Evolutionary conservation across 176 grass and related monocot species (phyloP).

Genomic region (Ampelocalamus luodianensis): DNA sequence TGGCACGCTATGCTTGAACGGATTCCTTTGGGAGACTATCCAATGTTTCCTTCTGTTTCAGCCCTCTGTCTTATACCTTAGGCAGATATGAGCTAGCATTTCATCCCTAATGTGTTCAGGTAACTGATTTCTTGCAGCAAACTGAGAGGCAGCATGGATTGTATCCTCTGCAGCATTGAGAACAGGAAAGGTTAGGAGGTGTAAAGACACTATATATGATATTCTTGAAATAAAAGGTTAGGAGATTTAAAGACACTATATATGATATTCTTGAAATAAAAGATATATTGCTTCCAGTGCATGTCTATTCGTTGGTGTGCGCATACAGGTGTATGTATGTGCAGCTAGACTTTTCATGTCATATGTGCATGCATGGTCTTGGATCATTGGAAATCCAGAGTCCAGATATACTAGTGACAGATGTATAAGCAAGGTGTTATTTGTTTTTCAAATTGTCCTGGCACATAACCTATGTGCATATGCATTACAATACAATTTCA

Average conservation of each 20-base stretch:
- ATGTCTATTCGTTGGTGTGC: neutral
- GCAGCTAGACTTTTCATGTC: neutral
- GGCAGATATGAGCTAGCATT: constrained; percentile 83
- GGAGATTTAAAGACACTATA: neutral
- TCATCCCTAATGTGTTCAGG: constrained; percentile 64
- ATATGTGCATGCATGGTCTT: neutral
- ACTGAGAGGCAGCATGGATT: constrained; percentile 62
- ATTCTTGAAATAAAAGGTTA: constrained; percentile 5
- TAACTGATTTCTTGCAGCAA: constrained; percentile 75
- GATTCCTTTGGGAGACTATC: constrained; percentile 69
- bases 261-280: constrained; percentile 13
- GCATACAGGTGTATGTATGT: constrained; percentile 1
- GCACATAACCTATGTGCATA: neutral
- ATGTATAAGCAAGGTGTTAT: neutral
- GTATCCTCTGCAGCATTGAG: constrained; percentile 56
- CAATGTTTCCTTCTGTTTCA: constrained; percentile 84
- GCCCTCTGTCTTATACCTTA: constrained; percentile 76
- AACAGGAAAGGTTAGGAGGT: constrained; percentile 15
- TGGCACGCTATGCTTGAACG: constrained; percentile 72
- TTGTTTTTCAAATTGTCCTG: neutral
- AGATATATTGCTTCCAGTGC: neutral
- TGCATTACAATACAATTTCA: neutral
- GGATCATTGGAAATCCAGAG: neutral
- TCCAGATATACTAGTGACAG: neutral
- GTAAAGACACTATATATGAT: too few relatives aligned